These are phyloP conservation scores for Lactuca sativa DNA, from an alignment of 129 eudicot species.

Conservation along the genomic window DNA sequence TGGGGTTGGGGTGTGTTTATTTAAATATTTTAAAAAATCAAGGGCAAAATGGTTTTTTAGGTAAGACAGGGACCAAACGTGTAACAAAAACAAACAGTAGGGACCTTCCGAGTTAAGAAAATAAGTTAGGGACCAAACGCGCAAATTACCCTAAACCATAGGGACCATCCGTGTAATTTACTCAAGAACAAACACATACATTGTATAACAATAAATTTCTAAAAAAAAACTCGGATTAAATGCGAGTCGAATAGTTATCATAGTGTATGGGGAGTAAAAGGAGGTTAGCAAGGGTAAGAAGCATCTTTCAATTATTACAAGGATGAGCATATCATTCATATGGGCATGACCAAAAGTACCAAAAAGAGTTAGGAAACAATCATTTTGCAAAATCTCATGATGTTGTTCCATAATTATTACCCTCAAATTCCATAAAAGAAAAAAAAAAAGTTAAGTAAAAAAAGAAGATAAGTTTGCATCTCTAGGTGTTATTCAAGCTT, in stretches of 20 bases:
- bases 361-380: slow-evolving; percentile 35
- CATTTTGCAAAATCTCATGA: slow-evolving; percentile 36
- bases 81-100: too few relatives aligned
- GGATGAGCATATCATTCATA: slow-evolving; percentile 19
- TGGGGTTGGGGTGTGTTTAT: too few relatives aligned
- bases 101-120: too few relatives aligned
- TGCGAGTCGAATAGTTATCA: not conserved
- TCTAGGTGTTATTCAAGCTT: slow-evolving; percentile 33
- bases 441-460: slow-evolving; percentile 1
- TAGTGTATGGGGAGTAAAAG: not conserved
- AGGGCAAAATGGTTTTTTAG: too few relatives aligned
- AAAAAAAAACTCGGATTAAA: slow-evolving; percentile 13
- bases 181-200: not conserved
- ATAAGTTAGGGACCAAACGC: too few relatives aligned
- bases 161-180: too few relatives aligned
- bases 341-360: slow-evolving; percentile 37
- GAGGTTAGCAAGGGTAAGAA: slow-evolving; percentile 12
- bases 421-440: slow-evolving; percentile 24
- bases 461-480: slow-evolving; percentile 25
- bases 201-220: too few relatives aligned
- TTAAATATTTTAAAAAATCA: too few relatives aligned
- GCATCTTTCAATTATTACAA: slow-evolving; percentile 29
- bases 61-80: too few relatives aligned
- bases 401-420: slow-evolving; percentile 23
- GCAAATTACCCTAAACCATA: too few relatives aligned